Evolutionary conservation across 306 rosid species (phyloP), one percentile per base, ranked within the genome.

Genomic region (Inga leiocalycina): DNA sequence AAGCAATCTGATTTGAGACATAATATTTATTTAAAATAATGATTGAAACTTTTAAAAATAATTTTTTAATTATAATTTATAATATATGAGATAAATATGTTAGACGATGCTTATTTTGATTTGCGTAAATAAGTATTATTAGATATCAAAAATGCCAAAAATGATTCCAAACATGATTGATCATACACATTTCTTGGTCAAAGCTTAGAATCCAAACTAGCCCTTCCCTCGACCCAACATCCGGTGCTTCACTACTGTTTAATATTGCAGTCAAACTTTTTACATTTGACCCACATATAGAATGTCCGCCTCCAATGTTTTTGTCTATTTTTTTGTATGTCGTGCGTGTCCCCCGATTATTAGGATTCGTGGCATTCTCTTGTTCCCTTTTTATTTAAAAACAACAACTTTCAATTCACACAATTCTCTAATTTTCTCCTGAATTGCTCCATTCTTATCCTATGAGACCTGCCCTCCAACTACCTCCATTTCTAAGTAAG

Each of bases 241-340:
- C 43, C 6, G 43, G 6, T 6, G 43, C 43, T 39, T 39, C 43
- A 39, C 43, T 39, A 39, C 16, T 5, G 57, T 16, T 51, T 51
- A 1, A 51, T 16, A 5, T 7, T 17, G 46, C 44, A 37, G 80
- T 85, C 80, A 81, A 81, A 77, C 61, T 78, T 78, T 39, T 72
- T 8, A 7, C 24, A 56, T 19, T 19, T 20, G 27, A 56, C 62
- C 8, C 57, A 5, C 6, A 17, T 6, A 56, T 19, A 7, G 62
- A 19, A 56, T 56, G 62, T 56, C 62, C 11, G 24, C 62, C 62
- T 56, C 24, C 62, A 56, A 56, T 56, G 22, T 56, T 56, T 56
- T 8, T 5, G 24, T 56, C 22, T 17, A 20, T 56, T 17, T 56
- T 19, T 19, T 56, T 16, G 22, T 51, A 51, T 16, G 62, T 6